phyloP scores from a whole-genome alignment of 768 basidiomycete species.

The Zangia roseola region DNA sequence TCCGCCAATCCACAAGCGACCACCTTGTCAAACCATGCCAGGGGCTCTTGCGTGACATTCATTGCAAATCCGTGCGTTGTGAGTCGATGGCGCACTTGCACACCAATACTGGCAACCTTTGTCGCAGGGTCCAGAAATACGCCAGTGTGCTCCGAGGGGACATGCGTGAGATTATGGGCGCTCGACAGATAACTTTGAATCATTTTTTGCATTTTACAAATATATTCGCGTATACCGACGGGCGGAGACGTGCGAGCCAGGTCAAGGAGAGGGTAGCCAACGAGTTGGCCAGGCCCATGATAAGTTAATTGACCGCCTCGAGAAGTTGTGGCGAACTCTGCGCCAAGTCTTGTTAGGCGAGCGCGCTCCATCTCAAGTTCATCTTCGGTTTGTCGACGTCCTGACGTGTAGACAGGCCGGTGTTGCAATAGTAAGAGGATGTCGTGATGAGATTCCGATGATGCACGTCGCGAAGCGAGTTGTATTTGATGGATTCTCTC shows the following conservation, averaged over 20 bases:
- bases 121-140: conserved; percentile 79
- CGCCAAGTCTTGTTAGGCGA: conserved; percentile 74
- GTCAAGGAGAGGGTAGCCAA: conserved; percentile 93
- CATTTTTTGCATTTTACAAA: conserved; percentile 76
- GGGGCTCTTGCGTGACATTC: conserved; percentile 82
- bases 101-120: conserved; percentile 94
- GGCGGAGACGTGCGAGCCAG: conserved; percentile 75
- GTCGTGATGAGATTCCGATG: conserved; percentile 44
- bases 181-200: conserved; percentile 62
- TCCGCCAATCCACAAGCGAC: conserved; percentile 90
- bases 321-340: conserved; percentile 79
- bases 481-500: conserved; percentile 70
- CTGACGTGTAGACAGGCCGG: conserved; percentile 90
- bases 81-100: conserved; percentile 91
- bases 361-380: conserved; percentile 57
- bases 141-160: conserved; percentile 81
- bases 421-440: conserved; percentile 84
- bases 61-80: conserved; percentile 95
- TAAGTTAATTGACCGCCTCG: conserved; percentile 95
- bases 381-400: conserved; percentile 76
- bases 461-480: conserved; percentile 48
- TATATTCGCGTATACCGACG: conserved; percentile 74
- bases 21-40: conserved; percentile 82
- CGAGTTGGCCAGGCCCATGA: conserved; percentile 96
- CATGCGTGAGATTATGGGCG: conserved; percentile 54